phyloP scores from a whole-genome alignment of 2,329 filamentous ascomycete species.

The Aspergillus fischeri region DNA sequence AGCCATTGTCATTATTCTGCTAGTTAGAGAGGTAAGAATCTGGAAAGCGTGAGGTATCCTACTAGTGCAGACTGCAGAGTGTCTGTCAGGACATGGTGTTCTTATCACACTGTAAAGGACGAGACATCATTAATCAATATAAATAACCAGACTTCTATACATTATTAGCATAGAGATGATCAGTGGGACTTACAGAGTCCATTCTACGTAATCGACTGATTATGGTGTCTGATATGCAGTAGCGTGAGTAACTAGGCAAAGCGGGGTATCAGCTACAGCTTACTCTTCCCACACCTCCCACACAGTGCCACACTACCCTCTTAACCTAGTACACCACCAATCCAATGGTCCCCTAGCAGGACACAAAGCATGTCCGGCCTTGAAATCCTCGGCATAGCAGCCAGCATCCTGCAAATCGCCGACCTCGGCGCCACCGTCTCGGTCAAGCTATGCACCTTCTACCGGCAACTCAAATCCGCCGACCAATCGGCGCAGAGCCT shows the following conservation, averaged over 20 bases:
- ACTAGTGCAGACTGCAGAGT: too few relatives aligned
- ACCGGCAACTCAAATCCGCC: constrained; percentile 22
- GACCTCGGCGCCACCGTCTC: constrained; percentile 28
- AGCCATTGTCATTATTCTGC: too few relatives aligned
- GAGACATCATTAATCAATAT: too few relatives aligned
- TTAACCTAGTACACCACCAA: not conserved
- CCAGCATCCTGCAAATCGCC: constrained; percentile 29
- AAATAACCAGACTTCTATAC: too few relatives aligned
- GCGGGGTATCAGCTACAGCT: not conserved
- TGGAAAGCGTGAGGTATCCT: too few relatives aligned
- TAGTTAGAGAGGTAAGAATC: too few relatives aligned
- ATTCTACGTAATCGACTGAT: not conserved
- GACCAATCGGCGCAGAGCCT: constrained; percentile 18
- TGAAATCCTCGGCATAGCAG: constrained; percentile 23
- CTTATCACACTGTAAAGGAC: too few relatives aligned
- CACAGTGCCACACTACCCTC: too few relatives aligned
- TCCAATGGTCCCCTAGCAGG: not conserved
- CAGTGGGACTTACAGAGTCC: too few relatives aligned
- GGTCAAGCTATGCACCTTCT: constrained; percentile 28
- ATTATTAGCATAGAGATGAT: too few relatives aligned
- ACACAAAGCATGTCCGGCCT: constrained; percentile 13
- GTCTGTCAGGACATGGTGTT: too few relatives aligned
- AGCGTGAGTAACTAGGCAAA: not conserved
- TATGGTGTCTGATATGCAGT: not conserved
- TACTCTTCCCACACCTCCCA: not conserved